Conservation (phyloP, 2,329 filamentous ascomycete species). For the Lasiodiplodia sp. region DNA sequence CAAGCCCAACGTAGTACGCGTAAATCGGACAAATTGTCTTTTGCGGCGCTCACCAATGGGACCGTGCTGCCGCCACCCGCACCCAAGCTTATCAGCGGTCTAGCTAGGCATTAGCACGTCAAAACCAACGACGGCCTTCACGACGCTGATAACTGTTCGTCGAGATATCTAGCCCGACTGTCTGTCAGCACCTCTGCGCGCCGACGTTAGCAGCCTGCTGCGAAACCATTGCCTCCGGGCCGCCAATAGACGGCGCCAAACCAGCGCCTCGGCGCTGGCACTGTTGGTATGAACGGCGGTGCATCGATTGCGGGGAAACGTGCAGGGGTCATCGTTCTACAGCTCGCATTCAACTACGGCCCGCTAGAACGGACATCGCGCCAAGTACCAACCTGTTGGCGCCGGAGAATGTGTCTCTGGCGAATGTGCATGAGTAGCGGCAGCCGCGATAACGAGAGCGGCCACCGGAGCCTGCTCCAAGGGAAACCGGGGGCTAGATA, state of each 20-base stretch:
- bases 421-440: not conserved
- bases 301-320: not conserved
- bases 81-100: not conserved
- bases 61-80: conserved; percentile 1
- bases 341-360: not conserved
- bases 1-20: not conserved
- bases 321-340: not conserved
- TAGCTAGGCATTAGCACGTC: not conserved
- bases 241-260: not conserved
- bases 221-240: not conserved
- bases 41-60: not conserved
- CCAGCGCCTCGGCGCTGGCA: not conserved
- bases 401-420: not conserved
- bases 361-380: not conserved
- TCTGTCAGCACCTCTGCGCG: not conserved
- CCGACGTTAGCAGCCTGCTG: not conserved
- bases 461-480: not conserved
- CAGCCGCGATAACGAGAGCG: not conserved
- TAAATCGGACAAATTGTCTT: not conserved
- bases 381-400: not conserved
- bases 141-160: not conserved
- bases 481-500: not conserved
- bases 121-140: not conserved
- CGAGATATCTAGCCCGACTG: not conserved
- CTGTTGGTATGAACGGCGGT: not conserved